These are phyloP conservation scores for Thelephora terrestris DNA, from an alignment of 1,284 basidiomycete species.

Conservation along the genomic window DNA sequence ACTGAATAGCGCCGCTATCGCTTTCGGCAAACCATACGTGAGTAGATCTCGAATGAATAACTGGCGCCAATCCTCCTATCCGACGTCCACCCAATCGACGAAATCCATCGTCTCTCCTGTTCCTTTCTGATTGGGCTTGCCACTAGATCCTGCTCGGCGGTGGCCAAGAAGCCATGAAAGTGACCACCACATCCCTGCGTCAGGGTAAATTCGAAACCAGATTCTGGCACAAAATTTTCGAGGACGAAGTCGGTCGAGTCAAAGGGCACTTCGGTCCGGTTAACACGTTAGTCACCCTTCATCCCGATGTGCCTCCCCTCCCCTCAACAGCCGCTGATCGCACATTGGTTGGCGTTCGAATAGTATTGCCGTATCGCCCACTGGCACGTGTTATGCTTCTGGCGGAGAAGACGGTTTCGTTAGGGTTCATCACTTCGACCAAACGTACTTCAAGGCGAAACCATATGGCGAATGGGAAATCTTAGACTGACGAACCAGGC, in stretches of 20 bases:
- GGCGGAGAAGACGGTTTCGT: conserved; percentile 97
- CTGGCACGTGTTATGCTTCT: conserved; percentile 84
- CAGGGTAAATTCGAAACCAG: conserved; percentile 98
- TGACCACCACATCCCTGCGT: conserved; percentile 88
- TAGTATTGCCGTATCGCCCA: conserved; percentile 87
- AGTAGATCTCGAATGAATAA: conserved; percentile 7
- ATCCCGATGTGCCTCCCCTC: not conserved
- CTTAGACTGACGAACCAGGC: conserved; percentile 33
- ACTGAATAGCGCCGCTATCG: conserved; percentile 87
- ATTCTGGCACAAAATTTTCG: conserved; percentile 98
- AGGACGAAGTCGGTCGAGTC: conserved; percentile 95
- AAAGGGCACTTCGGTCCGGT: conserved; percentile 97
- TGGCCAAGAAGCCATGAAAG: conserved; percentile 96
- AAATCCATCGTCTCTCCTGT: no score
- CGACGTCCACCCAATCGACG: no score
- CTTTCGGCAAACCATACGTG: conserved; percentile 81
- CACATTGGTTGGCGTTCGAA: not conserved
- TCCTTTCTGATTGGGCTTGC: conserved; percentile 3
- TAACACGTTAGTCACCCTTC: conserved; percentile 67
- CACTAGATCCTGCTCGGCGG: conserved; percentile 83
- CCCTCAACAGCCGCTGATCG: not conserved
- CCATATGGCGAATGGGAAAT: conserved; percentile 87
- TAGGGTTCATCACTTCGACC: conserved; percentile 87
- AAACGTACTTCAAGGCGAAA: conserved; percentile 81
- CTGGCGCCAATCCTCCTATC: not conserved